Base-by-base conservation (phyloP, 192 early-diverging fungal genomes). In the Umbelopsis sp. region DNA sequence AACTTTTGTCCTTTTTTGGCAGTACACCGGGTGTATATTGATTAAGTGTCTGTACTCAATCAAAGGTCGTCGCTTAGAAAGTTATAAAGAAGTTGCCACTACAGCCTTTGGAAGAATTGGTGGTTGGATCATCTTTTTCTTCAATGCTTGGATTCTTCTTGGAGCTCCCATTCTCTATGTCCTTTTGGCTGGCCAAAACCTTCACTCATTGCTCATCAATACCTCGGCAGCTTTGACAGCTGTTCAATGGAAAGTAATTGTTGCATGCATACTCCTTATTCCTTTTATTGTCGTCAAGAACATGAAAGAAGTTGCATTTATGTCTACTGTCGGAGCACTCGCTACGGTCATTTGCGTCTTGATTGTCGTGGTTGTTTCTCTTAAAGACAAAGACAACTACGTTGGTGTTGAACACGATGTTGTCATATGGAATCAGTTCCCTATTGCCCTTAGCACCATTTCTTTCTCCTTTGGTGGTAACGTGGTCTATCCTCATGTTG, bases 391-490 rank as follows among this genome's bases (percentile, higher is more conserved):
- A 44, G 70, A 77, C 6, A 78, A 87, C 43, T 72, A 79, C 47
- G 67, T 68, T 24, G 78, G 79, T 51, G 54, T 81, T 25, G 45
- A 70, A 2, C 78, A 86, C 47, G 71, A 82, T 47, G 44, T 70
- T 36, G 84, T 78, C 31, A 80, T 84, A 14, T 77, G 76, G 67
- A 50, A 79, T 26, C 82, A 85, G 54, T 84, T 93, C 52, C 89
- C 90, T 2, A 74, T 85, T 22, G 86, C 90, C 2, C 66, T 93
- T 5, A 86, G 86, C 14, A 87, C 88, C 16, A 84, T 93, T 45
- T 85, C 81, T 24, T 91, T 91, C 67, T 86, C 85, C 22, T 93
- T 88, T 49, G 83, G 85, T 36, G 91, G 91, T 34, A 93, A 91
- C 73, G 85, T 88, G 34, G 87, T 91, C 26, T 93, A 88, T 74